Evolutionary conservation across 345 rosid species (phyloP), one percentile per base, ranked within the genome.

Genomic region (Melaleuca alternifolia): DNA sequence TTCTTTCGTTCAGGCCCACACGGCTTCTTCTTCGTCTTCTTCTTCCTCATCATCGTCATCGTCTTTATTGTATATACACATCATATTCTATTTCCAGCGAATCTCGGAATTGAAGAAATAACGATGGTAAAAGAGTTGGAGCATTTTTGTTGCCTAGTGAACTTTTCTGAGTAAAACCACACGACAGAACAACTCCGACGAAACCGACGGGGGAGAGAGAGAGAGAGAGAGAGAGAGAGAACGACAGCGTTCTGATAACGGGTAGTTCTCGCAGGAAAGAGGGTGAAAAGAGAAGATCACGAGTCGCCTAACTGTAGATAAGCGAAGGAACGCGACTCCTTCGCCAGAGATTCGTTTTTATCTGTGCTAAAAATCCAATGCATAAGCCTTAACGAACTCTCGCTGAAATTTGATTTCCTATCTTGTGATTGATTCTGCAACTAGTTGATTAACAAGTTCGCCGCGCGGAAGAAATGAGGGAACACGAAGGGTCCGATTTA

Each of bases 81-180:
- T 71, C 81, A 71, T 5, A 18, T 71, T 71, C 48, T 10, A 71
- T 71, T 71, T 2, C 77, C 81, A 7, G 23, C 6, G 81, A 9
- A 71, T 37, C 48, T 71, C 81, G 81, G 48, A 37, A 37, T 71
- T 5, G 81, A 71, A 37, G 48, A 37, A 37, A 71, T 37, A 71
- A 71, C 79, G 1, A 24, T 11, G 37, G 81, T 6, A 10, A 71
- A 71, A 71, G 81, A 71, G 48, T 37, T 18, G 2, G 48, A 23
- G 48, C 48, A 84, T 86, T 20, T 50, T 65, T 51, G 62, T 86
- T 28, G 87, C 51, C 28, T 59, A 28, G 46, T 50, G 51, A 28
- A 85, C 53, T 56, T 86, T 75, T 16, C 79, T 20, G 26, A 57
- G 86, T 24, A 85, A 87, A 90, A 90, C 86, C 92, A 92, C 93